phyloP scores from a whole-genome alignment of 371 early-diverging fungal genomes.

The Syncephalastrum racemosum region DNA sequence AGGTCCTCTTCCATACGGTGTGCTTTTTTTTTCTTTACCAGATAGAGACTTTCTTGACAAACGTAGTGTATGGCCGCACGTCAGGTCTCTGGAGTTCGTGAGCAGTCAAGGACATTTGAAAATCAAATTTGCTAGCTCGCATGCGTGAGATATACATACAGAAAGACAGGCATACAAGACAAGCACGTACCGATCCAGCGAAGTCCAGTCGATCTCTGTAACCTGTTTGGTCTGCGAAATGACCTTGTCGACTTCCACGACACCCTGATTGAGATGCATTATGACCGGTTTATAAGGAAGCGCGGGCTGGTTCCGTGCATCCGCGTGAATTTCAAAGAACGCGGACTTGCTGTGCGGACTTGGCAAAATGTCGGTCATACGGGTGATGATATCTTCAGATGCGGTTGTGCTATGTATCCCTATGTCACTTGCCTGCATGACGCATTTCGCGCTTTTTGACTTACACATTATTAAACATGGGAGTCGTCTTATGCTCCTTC shows the following conservation, averaged over 20 bases:
- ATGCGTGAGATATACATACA: not conserved
- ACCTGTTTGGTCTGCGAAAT: conserved; percentile 19
- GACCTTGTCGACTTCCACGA: conserved; percentile 38
- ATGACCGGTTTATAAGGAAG: conserved; percentile 24
- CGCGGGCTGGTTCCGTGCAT: conserved; percentile 36
- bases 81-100: conserved; percentile 30
- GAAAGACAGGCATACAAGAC: not conserved
- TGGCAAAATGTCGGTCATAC: conserved; percentile 29
- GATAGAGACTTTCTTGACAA: conserved; percentile 43
- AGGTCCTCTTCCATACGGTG: not conserved
- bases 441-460: not conserved
- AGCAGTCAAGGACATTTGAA: conserved; percentile 29
- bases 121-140: conserved; percentile 38
- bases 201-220: conserved; percentile 42
- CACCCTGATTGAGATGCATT: conserved; percentile 35
- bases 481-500: conserved; percentile 30
- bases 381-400: conserved; percentile 21
- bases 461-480: conserved; percentile 44
- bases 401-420: conserved; percentile 28
- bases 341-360: conserved; percentile 18
- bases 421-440: not conserved
- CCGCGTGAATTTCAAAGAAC: conserved; percentile 42
- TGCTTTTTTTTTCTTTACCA: conserved; percentile 23
- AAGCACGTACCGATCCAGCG: conserved; percentile 48
- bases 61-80: conserved; percentile 47